Evolutionary conservation across 2,329 filamentous ascomycete species (phyloP).

Genomic region (Botrytis squamosa): DNA sequence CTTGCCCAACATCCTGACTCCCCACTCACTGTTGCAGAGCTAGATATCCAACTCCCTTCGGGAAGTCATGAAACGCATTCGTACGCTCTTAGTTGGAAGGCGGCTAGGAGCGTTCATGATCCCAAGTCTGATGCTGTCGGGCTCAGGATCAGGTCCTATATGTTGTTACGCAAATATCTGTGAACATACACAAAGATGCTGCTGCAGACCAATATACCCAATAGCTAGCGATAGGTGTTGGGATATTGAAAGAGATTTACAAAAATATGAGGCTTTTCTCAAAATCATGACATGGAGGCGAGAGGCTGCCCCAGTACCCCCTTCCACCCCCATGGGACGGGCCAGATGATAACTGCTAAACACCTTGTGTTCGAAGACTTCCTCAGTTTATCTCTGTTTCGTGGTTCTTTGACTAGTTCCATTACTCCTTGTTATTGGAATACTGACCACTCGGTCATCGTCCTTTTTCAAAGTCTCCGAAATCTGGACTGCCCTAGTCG

Average conservation of each 20-base stretch:
- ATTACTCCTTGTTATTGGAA: no score
- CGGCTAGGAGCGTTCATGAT: not conserved
- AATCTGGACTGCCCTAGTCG: not conserved
- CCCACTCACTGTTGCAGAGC: not conserved
- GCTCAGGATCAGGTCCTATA: not conserved
- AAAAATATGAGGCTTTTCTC: not conserved
- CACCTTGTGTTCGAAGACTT: not conserved
- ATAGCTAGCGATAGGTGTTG: not conserved
- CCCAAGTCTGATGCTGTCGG: not conserved
- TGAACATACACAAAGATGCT: not conserved
- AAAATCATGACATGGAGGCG: not conserved
- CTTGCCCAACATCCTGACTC: not conserved
- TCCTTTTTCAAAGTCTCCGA: not conserved
- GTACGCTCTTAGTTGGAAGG: no score
- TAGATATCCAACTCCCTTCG: not conserved
- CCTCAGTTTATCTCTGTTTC: not conserved
- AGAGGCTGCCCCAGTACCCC: not conserved
- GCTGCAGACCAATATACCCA: not conserved
- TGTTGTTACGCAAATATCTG: not conserved
- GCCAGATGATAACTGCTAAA: not conserved
- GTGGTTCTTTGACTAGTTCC: fast-evolving
- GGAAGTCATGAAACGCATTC: fast-evolving
- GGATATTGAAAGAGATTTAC: fast-evolving
- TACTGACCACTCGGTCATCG: no score
- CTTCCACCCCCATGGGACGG: not conserved